phyloP scores from a whole-genome alignment of 1,139 yeast genomes.

The Hemisphaericaspora subhashii region DNA sequence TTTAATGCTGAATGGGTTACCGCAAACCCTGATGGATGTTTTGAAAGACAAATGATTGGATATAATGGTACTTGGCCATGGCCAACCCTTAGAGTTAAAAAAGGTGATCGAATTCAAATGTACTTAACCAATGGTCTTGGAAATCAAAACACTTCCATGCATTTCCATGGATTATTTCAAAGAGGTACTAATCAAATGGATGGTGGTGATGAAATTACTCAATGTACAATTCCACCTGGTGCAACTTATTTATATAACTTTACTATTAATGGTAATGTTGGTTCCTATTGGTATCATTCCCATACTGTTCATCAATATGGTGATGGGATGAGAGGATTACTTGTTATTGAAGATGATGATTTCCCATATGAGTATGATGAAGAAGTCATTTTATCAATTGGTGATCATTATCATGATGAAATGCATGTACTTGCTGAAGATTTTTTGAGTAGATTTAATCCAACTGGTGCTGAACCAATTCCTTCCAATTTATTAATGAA shows the following conservation, averaged over 20 bases:
- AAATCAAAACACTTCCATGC: slow-evolving; percentile 59
- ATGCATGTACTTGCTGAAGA: slow-evolving; percentile 40
- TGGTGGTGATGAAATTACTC: slow-evolving; percentile 76
- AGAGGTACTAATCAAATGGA: slow-evolving; percentile 64
- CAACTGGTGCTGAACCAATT: slow-evolving; percentile 82
- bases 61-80: slow-evolving; percentile 74
- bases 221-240: slow-evolving; percentile 75
- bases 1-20: no score
- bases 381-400: slow-evolving; percentile 54
- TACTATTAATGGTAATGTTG: slow-evolving; percentile 63
- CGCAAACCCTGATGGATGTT: slow-evolving; percentile 66
- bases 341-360: slow-evolving; percentile 63
- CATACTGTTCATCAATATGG: slow-evolving; percentile 76
- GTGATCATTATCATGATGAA: slow-evolving; percentile 64
- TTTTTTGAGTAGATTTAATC: slow-evolving; percentile 67
- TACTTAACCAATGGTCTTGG: slow-evolving; percentile 59
- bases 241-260: slow-evolving; percentile 64
- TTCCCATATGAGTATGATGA: slow-evolving; percentile 62
- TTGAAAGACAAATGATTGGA: slow-evolving; percentile 55
- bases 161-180: slow-evolving; percentile 77
- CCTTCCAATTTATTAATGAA: slow-evolving; percentile 68
- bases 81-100: slow-evolving; percentile 64
- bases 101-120: slow-evolving; percentile 60
- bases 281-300: slow-evolving; percentile 84
- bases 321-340: slow-evolving; percentile 75